A percentile compares a stretch with the other conserved stretches of the same genome.
These are phyloP conservation scores for Tulasnella calospora DNA, from an alignment of 768 basidiomycete species.

Conservation along the genomic window DNA sequence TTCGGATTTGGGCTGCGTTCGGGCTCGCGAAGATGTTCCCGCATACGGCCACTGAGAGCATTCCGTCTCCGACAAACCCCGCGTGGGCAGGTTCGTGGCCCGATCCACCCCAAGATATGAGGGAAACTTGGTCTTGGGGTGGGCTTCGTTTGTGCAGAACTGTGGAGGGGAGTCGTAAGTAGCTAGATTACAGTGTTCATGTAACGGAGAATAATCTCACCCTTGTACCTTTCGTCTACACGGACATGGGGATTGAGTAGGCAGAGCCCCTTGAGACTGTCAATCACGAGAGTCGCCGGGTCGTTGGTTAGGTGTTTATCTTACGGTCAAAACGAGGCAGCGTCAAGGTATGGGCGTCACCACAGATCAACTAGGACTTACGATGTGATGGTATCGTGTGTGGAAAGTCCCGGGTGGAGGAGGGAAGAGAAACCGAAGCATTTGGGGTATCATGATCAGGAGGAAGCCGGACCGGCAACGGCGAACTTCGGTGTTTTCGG, in stretches of 20 bases:
- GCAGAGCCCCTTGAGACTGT: slow-evolving; percentile 16
- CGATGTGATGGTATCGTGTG: not conserved
- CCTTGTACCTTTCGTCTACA: slow-evolving; percentile 9
- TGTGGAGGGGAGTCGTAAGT: not conserved
- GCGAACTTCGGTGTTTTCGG: not conserved
- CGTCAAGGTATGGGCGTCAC: not conserved
- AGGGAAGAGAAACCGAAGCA: not conserved
- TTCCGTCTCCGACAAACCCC: slow-evolving; percentile 68
- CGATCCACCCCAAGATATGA: slow-evolving; percentile 48
- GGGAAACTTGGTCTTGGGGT: slow-evolving; percentile 10
- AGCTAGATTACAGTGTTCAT: not conserved
- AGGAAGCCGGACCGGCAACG: not conserved
- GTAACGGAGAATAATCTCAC: not conserved
- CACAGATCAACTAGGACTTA: not conserved
- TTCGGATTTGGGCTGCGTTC: slow-evolving; percentile 74
- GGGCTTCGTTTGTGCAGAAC: slow-evolving; percentile 17
- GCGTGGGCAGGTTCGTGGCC: slow-evolving; percentile 92
- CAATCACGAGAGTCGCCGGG: not conserved
- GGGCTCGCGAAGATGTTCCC: slow-evolving; percentile 90
- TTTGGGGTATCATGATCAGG: not conserved
- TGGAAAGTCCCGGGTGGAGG: not conserved
- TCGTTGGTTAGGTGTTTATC: slow-evolving; percentile 14
- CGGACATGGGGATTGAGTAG: not conserved
- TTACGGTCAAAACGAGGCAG: not conserved
- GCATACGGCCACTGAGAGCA: slow-evolving; percentile 61